These are phyloP conservation scores for Butyriboletus loyo DNA, from an alignment of 768 basidiomycete species.

Conservation along the genomic window DNA sequence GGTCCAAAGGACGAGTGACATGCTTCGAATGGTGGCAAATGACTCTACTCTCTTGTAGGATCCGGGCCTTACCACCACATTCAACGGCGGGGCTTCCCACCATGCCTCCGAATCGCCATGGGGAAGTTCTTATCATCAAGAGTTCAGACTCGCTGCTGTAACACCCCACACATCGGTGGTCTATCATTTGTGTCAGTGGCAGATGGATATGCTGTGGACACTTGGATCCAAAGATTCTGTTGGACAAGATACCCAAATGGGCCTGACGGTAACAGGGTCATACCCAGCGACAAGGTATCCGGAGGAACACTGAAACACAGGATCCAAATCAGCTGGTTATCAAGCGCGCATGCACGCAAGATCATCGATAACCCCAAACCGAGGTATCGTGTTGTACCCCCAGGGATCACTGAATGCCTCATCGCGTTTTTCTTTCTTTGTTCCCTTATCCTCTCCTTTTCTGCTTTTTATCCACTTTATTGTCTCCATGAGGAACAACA, in stretches of 20 bases:
- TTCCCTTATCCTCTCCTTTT: not conserved
- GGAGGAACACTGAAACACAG: not conserved
- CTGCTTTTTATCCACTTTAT: not conserved
- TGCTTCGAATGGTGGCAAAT: not conserved
- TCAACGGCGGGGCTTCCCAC: not conserved
- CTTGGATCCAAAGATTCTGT: not conserved
- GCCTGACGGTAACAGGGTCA: too few species aligned
- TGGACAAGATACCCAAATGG: not conserved
- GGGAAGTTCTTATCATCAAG: not conserved
- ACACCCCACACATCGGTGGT: not conserved
- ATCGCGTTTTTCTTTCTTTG: not conserved
- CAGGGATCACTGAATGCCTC: not conserved
- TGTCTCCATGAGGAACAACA: not conserved
- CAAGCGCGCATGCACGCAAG: not conserved
- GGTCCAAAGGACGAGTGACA: too few species aligned
- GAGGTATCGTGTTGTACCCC: not conserved
- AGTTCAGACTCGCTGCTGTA: not conserved
- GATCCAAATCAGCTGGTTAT: not conserved
- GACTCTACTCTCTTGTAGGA: not conserved
- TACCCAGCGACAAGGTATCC: too few species aligned
- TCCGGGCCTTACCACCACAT: not conserved
- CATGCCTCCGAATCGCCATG: not conserved
- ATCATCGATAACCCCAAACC: not conserved
- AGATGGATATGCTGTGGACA: not conserved
- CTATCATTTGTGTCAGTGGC: not conserved